Percentiles rank a stretch among this genome's conserved stretches.
These are phyloP conservation scores for Boletellus sp. DNA, from an alignment of 768 basidiomycete genomes.

Conservation along the genomic window DNA sequence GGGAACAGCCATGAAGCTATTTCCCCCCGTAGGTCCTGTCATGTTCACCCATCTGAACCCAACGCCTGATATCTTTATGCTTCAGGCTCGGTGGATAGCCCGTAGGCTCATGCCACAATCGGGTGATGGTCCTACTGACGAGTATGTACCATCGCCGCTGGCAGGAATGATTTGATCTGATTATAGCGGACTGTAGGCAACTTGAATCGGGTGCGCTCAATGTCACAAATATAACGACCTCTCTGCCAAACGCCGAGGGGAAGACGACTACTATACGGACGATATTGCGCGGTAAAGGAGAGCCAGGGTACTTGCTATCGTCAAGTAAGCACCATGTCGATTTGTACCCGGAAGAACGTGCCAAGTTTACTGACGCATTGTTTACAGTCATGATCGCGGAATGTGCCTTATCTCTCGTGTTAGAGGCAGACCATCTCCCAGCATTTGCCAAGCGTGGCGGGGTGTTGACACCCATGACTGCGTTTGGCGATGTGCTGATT, in stretches of 20 bases:
- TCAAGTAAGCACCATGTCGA: slow-evolving; percentile 3
- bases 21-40: slow-evolving; percentile 35
- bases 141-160: slow-evolving; percentile 38
- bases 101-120: slow-evolving; percentile 49
- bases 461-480: slow-evolving; percentile 78
- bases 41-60: neutral
- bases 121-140: slow-evolving; percentile 61
- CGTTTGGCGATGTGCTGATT: slow-evolving; percentile 74
- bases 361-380: slow-evolving; percentile 1
- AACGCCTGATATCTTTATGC: neutral
- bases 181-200: slow-evolving; percentile 33
- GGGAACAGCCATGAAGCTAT: slow-evolving; percentile 26
- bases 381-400: slow-evolving; percentile 72
- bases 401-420: slow-evolving; percentile 66
- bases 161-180: slow-evolving; percentile 2
- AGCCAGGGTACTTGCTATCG: slow-evolving; percentile 60
- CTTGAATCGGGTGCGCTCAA: slow-evolving; percentile 58
- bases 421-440: slow-evolving; percentile 55
- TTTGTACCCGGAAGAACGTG: neutral
- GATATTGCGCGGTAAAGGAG: slow-evolving; percentile 61
- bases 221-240: slow-evolving; percentile 69
- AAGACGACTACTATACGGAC: slow-evolving; percentile 51
- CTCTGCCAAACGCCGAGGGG: slow-evolving; percentile 41
- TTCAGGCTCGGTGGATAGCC: slow-evolving; percentile 50
- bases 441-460: slow-evolving; percentile 63